Conservation (phyloP, 2,329 filamentous ascomycete genomes). For the Leptodontidium sp. region DNA sequence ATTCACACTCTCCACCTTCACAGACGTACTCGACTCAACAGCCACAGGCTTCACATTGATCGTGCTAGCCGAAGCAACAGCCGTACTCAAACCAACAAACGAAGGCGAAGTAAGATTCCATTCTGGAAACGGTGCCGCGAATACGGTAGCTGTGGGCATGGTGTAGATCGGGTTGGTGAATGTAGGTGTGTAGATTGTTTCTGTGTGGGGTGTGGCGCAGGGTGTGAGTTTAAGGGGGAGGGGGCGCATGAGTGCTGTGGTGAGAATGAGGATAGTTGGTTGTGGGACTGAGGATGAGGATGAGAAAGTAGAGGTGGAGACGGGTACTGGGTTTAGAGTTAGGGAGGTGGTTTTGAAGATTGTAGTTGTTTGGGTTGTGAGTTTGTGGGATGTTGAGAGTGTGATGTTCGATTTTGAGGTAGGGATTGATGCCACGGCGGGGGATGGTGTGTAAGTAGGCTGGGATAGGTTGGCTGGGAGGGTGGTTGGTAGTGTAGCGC, state of each 20-base stretch:
- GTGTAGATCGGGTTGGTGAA: slow-evolving; percentile 29
- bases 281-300: no score
- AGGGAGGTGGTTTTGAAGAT: no score
- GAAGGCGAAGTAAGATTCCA: slow-evolving; percentile 23
- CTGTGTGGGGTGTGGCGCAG: slow-evolving; percentile 21
- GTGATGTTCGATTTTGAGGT: no score
- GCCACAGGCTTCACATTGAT: not conserved
- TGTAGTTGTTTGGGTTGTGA: no score
- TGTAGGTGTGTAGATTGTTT: slow-evolving; percentile 30
- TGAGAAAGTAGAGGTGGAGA: no score
- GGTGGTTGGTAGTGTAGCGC: slow-evolving; percentile 13
- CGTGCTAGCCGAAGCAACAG: not conserved
- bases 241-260: not conserved
- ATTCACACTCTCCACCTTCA: not conserved
- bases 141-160: slow-evolving; percentile 30
- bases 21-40: not conserved
- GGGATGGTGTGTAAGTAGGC: not conserved
- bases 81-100: not conserved
- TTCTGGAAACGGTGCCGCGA: slow-evolving; percentile 27
- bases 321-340: no score
- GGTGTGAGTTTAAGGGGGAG: slow-evolving; percentile 24
- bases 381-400: no score
- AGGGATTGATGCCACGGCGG: not conserved
- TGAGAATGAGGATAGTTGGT: not conserved
- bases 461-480: not conserved